Evolutionary conservation across 257 asterid genomes (phyloP), one percentile per base, ranked within the genome.

Genomic region (Rhazya stricta): DNA sequence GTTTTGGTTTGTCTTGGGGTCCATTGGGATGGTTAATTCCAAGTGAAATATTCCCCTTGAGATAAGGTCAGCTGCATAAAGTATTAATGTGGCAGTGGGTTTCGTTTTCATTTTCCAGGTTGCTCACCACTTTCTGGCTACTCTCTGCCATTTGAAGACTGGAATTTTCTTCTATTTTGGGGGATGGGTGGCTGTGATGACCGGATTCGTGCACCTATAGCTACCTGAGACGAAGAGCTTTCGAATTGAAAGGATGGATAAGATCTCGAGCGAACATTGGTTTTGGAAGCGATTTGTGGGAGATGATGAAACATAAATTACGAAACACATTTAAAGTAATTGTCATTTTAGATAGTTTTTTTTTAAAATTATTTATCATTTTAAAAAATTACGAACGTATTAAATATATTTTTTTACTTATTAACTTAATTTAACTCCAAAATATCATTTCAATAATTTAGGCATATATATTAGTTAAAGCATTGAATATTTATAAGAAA

Each of bases 41-140:
- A 25, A 80, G 82, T 58, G 87, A 83, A 69, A 83, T 77, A 3
- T 83, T 80, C 25, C 84, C 84, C 45, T 83, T 65, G 84, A 83
- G 23, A 75, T 83, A 37, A 60, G 87, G 68, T 78, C 87, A 0
- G 87, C 85, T 5, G 87, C 79, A 29, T 85, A 83, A 51, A 80
- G 83, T 61, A 75, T 83, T 37, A 75, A 50, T 1, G 84, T 80
- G 29, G 87, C 79, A 10, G 77, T 75, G 0, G 67, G 75, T 1
- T 78, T 83, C 51, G 25, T 83, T 13, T 27, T 73, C 9, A 83
- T 60, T 10, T 81, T 80, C 63, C 4, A 78, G 13, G 51, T 76
- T n/a, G 83, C 66, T 13, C 85, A 83, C 63, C 45, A 70, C 3
- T 83, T 80, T 16, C 54, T 80, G 15, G 62, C 81, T 0, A 83